Evolutionary conservation across 768 basidiomycete species (phyloP), one percentile per base, ranked within the genome.

Genomic region (Arthromyces matolae): DNA sequence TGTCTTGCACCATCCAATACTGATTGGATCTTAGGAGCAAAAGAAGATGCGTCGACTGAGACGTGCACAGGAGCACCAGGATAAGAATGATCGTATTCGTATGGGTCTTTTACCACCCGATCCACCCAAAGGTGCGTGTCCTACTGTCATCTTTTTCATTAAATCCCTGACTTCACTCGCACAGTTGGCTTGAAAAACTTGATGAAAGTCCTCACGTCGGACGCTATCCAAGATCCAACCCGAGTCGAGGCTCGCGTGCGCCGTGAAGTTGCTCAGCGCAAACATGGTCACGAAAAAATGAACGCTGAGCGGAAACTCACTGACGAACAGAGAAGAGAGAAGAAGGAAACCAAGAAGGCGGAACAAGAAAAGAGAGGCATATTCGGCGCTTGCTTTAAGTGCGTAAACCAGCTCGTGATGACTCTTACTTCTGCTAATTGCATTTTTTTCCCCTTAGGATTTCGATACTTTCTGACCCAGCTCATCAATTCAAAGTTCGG

Each of bases 21-120:
- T 52, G 3, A 16, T 32, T 5, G 37, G 50, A 75, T 47, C 42
- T 28, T 51, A 77, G 84, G 93, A 96, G 59, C 86, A 88, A 76
- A 98, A 97, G 84, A 98, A 98, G 78, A 86, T 96, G 84, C 70
- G 96, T 58, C 90, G 91, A 66, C 81, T 93, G 61, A 76, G 87
- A 43, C 77, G 95, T 37, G 84, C 89, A 59, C 87, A 86, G 9
- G 93, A 93, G 58, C 64, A 95, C 50, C 87, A 96, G 68, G 96
- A 99, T 65, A 93, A 93, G 68, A 80, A 93, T 49, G 96, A 97
- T 63, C 77, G 94, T 32, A 87, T 94, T 58, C 81, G 90, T 52
- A 97, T 98, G 94, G 96, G 96, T 46, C 77, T 99, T 28, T 75
- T 92, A 41, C 94, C 96, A 8, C 93, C 95, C 29, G 94, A 97